Conservation (phyloP, 352 stramenopile genomes). For the Globisporangium middletonii region DNA sequence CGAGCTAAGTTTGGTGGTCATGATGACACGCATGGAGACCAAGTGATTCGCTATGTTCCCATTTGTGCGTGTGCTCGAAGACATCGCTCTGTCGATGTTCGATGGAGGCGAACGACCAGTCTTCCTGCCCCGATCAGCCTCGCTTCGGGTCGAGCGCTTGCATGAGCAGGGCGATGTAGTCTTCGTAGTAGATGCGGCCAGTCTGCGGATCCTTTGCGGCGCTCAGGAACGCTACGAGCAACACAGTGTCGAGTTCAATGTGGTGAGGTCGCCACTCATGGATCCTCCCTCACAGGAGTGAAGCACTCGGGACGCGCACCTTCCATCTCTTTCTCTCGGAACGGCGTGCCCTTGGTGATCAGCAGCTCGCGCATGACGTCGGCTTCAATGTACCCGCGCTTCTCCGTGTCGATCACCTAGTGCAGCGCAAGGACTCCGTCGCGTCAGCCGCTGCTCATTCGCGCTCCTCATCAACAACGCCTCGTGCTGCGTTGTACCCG, state of each 20-base stretch:
- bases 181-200: slow-evolving; percentile 89
- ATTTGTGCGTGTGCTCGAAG: too few relatives aligned
- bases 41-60: too few relatives aligned
- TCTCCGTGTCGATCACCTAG: slow-evolving; percentile 64
- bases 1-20: too few relatives aligned
- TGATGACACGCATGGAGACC: background rate
- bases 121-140: background rate
- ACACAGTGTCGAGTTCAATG: slow-evolving; percentile 3
- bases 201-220: slow-evolving; percentile 81
- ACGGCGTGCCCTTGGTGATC: slow-evolving; percentile 85
- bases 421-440: background rate
- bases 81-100: background rate
- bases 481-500: slow-evolving; percentile 16
- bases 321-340: slow-evolving; percentile 90
- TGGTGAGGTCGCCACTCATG: background rate
- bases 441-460: background rate
- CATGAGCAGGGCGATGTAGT: slow-evolving; percentile 83
- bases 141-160: slow-evolving; percentile 44
- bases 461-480: background rate
- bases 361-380: slow-evolving; percentile 87
- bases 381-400: slow-evolving; percentile 87
- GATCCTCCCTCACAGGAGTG: background rate
- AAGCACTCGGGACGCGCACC: slow-evolving; percentile 13
- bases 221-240: slow-evolving; percentile 60
- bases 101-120: background rate